Conservation (phyloP, 2,329 filamentous ascomycete species). For the Arthrinium phaeospermum region DNA sequence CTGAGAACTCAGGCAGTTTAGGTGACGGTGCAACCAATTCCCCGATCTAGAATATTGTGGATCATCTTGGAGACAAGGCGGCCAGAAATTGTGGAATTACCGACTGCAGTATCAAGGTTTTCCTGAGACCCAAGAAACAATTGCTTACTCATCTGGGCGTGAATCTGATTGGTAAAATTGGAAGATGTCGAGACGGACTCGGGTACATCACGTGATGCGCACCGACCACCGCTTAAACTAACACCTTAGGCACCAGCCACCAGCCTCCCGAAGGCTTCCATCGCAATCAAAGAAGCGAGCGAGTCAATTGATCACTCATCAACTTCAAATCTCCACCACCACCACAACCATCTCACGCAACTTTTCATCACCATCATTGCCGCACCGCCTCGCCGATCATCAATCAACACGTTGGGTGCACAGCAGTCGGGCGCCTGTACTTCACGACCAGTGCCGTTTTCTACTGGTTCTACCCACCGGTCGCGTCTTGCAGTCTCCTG, state of each 20-base stretch:
- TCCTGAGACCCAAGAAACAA: too few relatives aligned
- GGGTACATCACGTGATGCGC: background rate
- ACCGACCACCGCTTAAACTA: background rate
- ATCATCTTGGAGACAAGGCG: too few relatives aligned
- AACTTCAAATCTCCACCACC: background rate
- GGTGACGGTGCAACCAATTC: too few relatives aligned
- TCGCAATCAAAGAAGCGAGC: background rate
- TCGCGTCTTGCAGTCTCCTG: background rate
- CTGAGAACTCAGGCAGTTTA: too few relatives aligned
- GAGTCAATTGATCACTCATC: background rate
- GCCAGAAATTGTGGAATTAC: too few relatives aligned
- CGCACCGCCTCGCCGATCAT: background rate
- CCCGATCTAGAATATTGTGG: too few relatives aligned
- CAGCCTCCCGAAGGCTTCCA: too few relatives aligned
- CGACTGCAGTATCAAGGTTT: too few relatives aligned
- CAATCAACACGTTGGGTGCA: background rate
- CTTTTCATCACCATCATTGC: background rate
- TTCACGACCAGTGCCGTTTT: slow-evolving; percentile 3
- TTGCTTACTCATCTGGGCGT: too few relatives aligned
- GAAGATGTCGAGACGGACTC: too few relatives aligned
- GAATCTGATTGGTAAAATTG: too few relatives aligned
- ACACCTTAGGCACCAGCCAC: background rate
- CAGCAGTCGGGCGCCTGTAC: background rate
- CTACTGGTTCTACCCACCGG: slow-evolving; percentile 9
- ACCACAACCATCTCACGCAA: background rate